Conservation (phyloP, 208 protist species). For the Borovskyia barvae region DNA sequence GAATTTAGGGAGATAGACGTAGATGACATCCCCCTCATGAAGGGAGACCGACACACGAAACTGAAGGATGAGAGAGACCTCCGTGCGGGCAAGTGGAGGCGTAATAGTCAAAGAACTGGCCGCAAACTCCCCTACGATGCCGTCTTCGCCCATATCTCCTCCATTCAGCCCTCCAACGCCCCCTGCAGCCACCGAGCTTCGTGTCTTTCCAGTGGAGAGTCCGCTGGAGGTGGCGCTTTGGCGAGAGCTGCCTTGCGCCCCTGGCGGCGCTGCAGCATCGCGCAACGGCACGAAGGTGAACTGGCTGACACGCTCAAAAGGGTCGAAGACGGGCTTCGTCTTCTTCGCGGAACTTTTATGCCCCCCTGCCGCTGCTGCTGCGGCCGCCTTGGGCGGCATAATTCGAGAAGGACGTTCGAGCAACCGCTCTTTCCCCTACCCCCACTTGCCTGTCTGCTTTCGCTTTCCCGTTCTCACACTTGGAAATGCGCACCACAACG, state of each 20-base stretch:
- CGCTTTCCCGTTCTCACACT: no score
- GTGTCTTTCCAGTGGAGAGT: not conserved
- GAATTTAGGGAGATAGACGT: slow-evolving; percentile 67
- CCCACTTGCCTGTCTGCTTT: no score
- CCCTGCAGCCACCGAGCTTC: not conserved
- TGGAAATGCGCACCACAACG: no score
- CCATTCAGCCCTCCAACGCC: not conserved
- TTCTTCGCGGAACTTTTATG: slow-evolving; percentile 22
- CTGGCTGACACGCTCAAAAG: slow-evolving; percentile 34
- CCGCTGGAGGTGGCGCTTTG: not conserved
- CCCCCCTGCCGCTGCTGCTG: not conserved
- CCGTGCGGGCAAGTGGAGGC: slow-evolving; percentile 55
- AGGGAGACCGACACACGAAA: slow-evolving; percentile 68
- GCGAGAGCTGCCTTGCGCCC: not conserved
- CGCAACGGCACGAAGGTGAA: slow-evolving; percentile 21
- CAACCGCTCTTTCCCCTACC: no score
- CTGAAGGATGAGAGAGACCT: slow-evolving; percentile 55
- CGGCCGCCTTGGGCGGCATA: slow-evolving; percentile 19
- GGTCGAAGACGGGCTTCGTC: slow-evolving; percentile 43
- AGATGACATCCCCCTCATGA: slow-evolving; percentile 55
- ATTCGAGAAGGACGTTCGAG: no score
- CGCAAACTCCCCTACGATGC: slow-evolving; percentile 44
- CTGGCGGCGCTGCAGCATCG: not conserved
- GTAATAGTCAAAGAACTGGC: slow-evolving; percentile 50
- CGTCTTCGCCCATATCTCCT: not conserved